Evolutionary conservation across 2,329 filamentous ascomycete species (phyloP).

Genomic region (Fusarium ambrosium): DNA sequence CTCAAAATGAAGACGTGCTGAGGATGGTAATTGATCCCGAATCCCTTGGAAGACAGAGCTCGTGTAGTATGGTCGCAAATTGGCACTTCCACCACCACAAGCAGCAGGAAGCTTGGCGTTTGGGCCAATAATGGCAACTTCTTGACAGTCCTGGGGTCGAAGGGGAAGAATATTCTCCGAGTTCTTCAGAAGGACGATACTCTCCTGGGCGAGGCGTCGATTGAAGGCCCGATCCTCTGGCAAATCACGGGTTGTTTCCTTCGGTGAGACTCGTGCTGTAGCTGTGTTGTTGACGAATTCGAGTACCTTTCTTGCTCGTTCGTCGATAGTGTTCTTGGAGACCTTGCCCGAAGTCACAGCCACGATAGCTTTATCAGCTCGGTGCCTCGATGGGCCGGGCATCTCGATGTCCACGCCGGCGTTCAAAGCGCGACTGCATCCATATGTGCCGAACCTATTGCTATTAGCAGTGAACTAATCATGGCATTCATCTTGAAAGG

Average conservation of each 20-base stretch:
- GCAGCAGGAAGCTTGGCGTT: constrained; percentile 59
- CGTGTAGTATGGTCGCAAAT: constrained; percentile 49
- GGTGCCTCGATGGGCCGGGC: constrained; percentile 26
- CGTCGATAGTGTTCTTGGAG: neutral
- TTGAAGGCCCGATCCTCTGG: constrained; percentile 20
- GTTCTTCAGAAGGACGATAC: constrained; percentile 76
- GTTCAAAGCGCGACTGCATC: constrained; percentile 19
- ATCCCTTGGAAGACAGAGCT: constrained; percentile 51
- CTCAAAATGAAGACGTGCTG: constrained; percentile 9
- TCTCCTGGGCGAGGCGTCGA: constrained; percentile 42
- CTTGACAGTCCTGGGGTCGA: constrained; percentile 43
- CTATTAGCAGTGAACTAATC: neutral
- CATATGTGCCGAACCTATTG: constrained; percentile 26
- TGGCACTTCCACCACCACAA: constrained; percentile 53
- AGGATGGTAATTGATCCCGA: constrained; percentile 8
- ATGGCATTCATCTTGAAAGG: fast-evolving
- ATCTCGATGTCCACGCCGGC: constrained; percentile 30
- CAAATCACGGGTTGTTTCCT: constrained; percentile 24
- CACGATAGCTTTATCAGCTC: constrained; percentile 8
- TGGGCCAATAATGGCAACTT: constrained; percentile 66
- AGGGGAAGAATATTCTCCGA: constrained; percentile 68
- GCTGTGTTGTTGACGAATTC: constrained; percentile 8
- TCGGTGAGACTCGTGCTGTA: constrained; percentile 9
- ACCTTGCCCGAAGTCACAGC: constrained; percentile 24
- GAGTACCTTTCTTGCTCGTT: constrained; percentile 17